Base-by-base conservation (phyloP, 1,139 yeast genomes). In the Magnusiomyces magnusii region DNA sequence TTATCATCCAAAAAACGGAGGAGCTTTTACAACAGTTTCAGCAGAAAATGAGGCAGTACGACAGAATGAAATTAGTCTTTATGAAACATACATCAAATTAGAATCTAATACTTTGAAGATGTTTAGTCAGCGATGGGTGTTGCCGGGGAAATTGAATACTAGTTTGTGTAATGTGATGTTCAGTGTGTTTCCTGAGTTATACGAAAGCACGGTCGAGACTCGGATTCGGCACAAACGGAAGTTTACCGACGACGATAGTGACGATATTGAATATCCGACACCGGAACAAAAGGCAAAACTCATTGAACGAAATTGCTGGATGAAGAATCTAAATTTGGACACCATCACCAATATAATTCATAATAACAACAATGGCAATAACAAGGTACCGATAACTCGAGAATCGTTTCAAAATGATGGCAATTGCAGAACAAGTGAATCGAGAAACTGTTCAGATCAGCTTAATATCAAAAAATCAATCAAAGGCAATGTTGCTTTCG, bases 81-180 rank as follows among this genome's bases (percentile, higher is more conserved):
- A 58, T 36, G 59, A 60, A 31, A 58, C 57, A 7, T 58, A 57
- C 27, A 41, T 58, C 42, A 58, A 58, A n/a, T 54, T 60, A 19
- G 58, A 49, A 24, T 51, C 47, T 27, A 55, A 47, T 23, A 51
- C 62, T 2, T 41, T 60, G 2, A 56, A 53, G 21, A 36, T 55
- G 34, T 57, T 54, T 53, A 57, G 57, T 2, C 31, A 56, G 25
- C 51, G 51, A 24, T 60, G 62, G 62, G 54, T 58, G n/a, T 49
- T 60, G 9, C 56, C 62, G 1, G 50, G 53, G 7, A 60, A 58
- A 47, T 58, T 60, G 19, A 57, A 58, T 50, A 36, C 58, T 2
- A 60, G 61, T 34, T 53, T 60, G 25, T 60, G 61, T 52, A 60
- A 58, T 25, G 61, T 60, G 27, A 60, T 60, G 61, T 58, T 55